Percentiles rank a stretch among this genome's conserved stretches.
phyloP scores from a whole-genome alignment of 169 alveolate species.

The Eimeria maxima region DNA sequence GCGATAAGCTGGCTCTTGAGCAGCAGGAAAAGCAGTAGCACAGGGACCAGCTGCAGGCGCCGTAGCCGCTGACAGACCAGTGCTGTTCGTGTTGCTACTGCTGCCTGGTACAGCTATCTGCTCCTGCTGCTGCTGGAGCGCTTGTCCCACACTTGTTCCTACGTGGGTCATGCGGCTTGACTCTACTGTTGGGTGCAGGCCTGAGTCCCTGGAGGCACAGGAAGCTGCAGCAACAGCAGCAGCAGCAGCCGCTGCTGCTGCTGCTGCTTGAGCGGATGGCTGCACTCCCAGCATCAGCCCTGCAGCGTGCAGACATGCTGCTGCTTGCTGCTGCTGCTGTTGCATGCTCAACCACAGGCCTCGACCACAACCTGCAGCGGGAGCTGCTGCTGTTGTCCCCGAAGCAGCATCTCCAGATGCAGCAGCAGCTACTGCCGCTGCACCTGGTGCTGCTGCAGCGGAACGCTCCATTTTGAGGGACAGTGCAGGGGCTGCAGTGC shows the following conservation, averaged over 20 bases:
- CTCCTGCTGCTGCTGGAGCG: constrained; percentile 12
- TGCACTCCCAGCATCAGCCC: constrained; percentile 64
- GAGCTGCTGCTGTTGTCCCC: constrained; percentile 19
- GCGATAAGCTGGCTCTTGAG: neutral
- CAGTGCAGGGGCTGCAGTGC: neutral
- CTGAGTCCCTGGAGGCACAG: constrained; percentile 52
- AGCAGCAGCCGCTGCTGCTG: constrained; percentile 72
- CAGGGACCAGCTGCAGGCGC: constrained; percentile 16
- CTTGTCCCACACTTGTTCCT: neutral
- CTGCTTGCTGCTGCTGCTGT: constrained; percentile 72
- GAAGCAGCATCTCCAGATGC: neutral
- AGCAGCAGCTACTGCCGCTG: constrained; percentile 38
- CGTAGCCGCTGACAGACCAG: neutral
- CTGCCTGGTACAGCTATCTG: neutral
- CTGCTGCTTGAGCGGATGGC: constrained; percentile 65
- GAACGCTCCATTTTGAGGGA: constrained; percentile 19
- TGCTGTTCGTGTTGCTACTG: constrained; percentile 17
- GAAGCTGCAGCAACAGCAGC: constrained; percentile 75
- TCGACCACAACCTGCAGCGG: constrained; percentile 39
- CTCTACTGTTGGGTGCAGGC: constrained; percentile 17
- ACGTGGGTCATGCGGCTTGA: neutral
- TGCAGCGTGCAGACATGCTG: constrained; percentile 47
- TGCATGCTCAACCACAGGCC: constrained; percentile 66
- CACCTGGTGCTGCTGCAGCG: constrained; percentile 38
- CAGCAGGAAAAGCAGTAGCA: constrained; percentile 16